Evolutionary conservation across 306 rosid species (phyloP).

Genomic region (Quercus gilva): DNA sequence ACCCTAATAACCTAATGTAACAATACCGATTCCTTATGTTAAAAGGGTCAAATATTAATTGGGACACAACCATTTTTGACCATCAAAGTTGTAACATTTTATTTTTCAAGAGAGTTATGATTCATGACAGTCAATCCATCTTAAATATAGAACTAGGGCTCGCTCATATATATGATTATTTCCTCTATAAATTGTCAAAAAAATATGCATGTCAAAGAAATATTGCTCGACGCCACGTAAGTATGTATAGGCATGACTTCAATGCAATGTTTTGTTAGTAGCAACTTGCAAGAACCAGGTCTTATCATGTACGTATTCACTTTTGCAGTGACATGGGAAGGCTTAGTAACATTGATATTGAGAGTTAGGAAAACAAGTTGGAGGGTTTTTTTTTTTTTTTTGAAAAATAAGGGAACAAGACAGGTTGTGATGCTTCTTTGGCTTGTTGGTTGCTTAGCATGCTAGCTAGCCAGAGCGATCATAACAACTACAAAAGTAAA

Average conservation of each 20-base stretch:
- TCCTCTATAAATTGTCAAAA: neutral
- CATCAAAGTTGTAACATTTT: neutral
- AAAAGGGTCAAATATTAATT: neutral
- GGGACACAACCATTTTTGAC: neutral
- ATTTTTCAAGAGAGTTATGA: neutral
- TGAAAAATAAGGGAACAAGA: no score
- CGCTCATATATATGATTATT: neutral
- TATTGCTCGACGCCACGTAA: neutral
- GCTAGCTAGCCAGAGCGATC: slow-evolving; percentile 2
- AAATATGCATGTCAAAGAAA: neutral
- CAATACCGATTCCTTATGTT: neutral
- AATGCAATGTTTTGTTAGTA: no score
- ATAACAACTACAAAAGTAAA: slow-evolving; percentile 6
- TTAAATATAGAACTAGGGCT: neutral
- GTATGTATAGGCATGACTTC: neutral
- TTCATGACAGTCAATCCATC: neutral
- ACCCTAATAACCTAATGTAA: slow-evolving; percentile 4
- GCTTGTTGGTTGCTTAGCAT: slow-evolving; percentile 11
- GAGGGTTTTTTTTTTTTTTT: no score
- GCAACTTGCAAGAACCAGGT: no score
- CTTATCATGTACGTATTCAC: no score
- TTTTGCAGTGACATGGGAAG: no score
- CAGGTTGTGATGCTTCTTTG: neutral
- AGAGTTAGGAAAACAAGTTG: no score
- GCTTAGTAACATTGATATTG: no score